A percentile compares a stretch with the other conserved stretches of the same genome.
Conservation (phyloP, 2,329 filamentous ascomycete species). For the Didymella exigua region DNA sequence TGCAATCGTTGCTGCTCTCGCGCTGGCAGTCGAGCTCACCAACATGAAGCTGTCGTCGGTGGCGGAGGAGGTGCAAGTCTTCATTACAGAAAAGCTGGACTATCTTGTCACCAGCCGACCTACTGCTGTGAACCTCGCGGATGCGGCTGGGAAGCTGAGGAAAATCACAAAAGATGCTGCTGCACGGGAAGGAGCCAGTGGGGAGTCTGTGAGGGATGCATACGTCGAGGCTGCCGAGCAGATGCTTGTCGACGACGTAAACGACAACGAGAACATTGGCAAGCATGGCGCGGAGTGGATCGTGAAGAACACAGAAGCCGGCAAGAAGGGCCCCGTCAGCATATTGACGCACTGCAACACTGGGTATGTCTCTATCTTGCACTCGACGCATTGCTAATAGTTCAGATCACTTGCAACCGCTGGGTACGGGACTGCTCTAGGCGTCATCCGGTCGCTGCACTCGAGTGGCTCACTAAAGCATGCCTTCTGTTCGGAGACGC, state of each 20-base stretch:
- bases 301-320: constrained; percentile 60
- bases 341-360: constrained; percentile 98
- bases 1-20: constrained; percentile 92
- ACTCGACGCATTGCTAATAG: constrained; percentile 25
- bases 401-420: constrained; percentile 86
- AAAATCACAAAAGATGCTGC: constrained; percentile 61
- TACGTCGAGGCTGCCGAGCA: constrained; percentile 83
- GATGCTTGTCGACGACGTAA: constrained; percentile 84
- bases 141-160: constrained; percentile 84
- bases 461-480: constrained; percentile 70
- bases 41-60: constrained; percentile 59
- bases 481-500: constrained; percentile 95
- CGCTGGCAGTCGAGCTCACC: constrained; percentile 82
- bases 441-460: constrained; percentile 86
- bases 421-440: constrained; percentile 94
- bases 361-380: constrained; percentile 59
- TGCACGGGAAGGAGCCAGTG: constrained; percentile 51
- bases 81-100: constrained; percentile 77
- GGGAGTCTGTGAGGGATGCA: constrained; percentile 64
- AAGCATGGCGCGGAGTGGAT: constrained; percentile 85
- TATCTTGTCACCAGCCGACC: constrained; percentile 89
- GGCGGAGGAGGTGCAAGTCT: constrained; percentile 67
- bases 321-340: constrained; percentile 65
- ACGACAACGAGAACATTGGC: constrained; percentile 87
- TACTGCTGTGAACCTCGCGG: constrained; percentile 92